These are phyloP conservation scores for Microdochium nivale DNA, from an alignment of 2,329 filamentous ascomycete species.

Conservation along the genomic window DNA sequence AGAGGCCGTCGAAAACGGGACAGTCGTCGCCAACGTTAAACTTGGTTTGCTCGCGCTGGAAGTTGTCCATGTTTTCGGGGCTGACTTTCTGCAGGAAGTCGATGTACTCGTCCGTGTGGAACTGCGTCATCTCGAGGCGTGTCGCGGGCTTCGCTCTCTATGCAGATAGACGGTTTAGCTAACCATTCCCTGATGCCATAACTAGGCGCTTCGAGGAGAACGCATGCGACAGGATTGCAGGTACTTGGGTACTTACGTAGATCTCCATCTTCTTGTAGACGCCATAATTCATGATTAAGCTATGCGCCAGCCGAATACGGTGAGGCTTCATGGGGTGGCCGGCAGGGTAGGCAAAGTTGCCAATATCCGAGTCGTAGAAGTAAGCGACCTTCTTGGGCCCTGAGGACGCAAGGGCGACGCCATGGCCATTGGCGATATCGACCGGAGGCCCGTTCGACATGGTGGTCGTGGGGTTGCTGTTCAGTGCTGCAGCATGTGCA, in stretches of 20 bases:
- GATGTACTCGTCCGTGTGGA: constrained; percentile 92
- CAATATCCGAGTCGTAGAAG: constrained; percentile 97
- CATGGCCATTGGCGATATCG: constrained; percentile 45
- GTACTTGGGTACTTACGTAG: constrained; percentile 54
- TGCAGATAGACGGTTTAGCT: background rate
- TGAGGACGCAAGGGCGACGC: constrained; percentile 34
- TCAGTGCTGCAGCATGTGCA: background rate
- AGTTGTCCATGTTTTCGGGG: constrained; percentile 96
- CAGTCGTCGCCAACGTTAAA: constrained; percentile 97
- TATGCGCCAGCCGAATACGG: constrained; percentile 88
- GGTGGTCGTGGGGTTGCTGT: constrained; percentile 5
- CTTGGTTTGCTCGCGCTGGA: constrained; percentile 79
- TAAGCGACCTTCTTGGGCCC: constrained; percentile 80
- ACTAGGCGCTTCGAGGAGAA: too few species aligned
- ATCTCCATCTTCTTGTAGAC: constrained; percentile 96
- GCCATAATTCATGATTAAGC: constrained; percentile 91
- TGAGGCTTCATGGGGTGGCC: constrained; percentile 99
- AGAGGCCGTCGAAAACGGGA: constrained; percentile 95
- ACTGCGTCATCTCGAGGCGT: constrained; percentile 83
- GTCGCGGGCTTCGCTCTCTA: constrained; percentile 81
- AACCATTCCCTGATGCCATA: constrained; percentile 10
- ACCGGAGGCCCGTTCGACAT: constrained; percentile 44
- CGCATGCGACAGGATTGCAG: constrained; percentile 21
- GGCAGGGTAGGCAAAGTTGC: constrained; percentile 95
- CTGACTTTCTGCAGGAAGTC: constrained; percentile 93